Percentiles rank a stretch among this genome's conserved stretches.
These are phyloP conservation scores for Flaveria floridana DNA, from an alignment of 140 eudicot genomes.

Conservation along the genomic window DNA sequence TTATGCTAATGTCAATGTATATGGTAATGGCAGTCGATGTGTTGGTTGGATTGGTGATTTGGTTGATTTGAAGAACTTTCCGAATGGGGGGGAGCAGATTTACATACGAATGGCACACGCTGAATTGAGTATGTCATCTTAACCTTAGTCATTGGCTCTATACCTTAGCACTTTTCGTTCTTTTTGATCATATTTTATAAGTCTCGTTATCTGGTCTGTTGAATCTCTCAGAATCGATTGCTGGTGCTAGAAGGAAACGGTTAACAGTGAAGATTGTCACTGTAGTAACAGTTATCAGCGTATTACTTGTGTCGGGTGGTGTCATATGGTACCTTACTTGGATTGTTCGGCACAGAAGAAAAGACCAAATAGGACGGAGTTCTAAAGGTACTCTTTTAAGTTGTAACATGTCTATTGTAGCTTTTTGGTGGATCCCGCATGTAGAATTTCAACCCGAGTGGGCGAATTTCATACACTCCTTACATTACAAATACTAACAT, in stretches of 20 bases:
- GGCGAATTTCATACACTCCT: too few species aligned
- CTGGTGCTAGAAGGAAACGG: slow-evolving; percentile 38
- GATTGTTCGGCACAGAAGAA: slow-evolving; percentile 30
- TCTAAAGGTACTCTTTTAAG: slow-evolving; percentile 26
- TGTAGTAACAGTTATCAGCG: slow-evolving; percentile 16
- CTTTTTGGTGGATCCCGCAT: not conserved
- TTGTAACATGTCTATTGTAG: not conserved
- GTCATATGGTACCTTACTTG: slow-evolving; percentile 30
- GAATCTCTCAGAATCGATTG: slow-evolving; percentile 34
- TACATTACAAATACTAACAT: too few species aligned
- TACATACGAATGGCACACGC: slow-evolving; percentile 43
- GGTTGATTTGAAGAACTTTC: slow-evolving; percentile 38
- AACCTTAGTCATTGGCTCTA: not conserved
- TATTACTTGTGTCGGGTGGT: slow-evolving; percentile 26
- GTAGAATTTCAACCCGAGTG: too few species aligned
- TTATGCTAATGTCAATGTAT: slow-evolving; percentile 33
- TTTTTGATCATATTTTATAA: not conserved
- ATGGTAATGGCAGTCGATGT: slow-evolving; percentile 34
- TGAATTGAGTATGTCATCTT: slow-evolving; percentile 38
- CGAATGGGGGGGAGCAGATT: slow-evolving; percentile 34
- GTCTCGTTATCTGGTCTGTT: slow-evolving; percentile 5
- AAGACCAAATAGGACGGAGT: slow-evolving; percentile 25
- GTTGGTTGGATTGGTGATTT: slow-evolving; percentile 44
- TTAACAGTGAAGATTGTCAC: slow-evolving; percentile 28
- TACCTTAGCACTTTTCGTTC: not conserved